Base-by-base conservation (phyloP, 345 rosid genomes). In the Gossypium arboreum region DNA sequence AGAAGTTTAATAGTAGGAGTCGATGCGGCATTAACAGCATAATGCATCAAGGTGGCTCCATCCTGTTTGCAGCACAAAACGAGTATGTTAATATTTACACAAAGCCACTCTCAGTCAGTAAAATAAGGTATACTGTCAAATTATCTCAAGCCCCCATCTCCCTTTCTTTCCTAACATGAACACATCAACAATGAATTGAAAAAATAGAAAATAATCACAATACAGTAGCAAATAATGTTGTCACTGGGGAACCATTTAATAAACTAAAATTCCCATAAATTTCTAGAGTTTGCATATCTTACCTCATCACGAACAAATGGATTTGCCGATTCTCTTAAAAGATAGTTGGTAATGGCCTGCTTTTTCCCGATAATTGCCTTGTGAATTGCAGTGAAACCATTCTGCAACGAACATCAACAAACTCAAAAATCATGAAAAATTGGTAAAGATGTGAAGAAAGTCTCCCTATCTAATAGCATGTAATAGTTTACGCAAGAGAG, bases 41-140 rank as follows among this genome's bases (percentile, higher is more conserved):
- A 89, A 85, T 94, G 99, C 87, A 94, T 77, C 83, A 92, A 87
- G 64, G 92, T 83, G 48, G 97, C 99, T 22, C 97, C 98, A 66
- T 93, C 96, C 99, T 95, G 81, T 65, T 52, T 39, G 56, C 76
- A 75, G 61, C 48, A 73, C 66, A 73, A 65, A 70, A 73, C 27
- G 67, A 4, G 65, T 68, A 79, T 7, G 58, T 73, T 69, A 69
- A 17, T 58, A 65, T 65, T 7, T 54, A n/a, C 64, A 20, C 13
- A 34, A 60, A 64, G 18, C 44, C 27, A 57, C 44, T 12, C n/a
- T 16, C 13, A 59, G 45, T 20, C n/a, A 12, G 60, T 51, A 69
- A 16, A 17, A 12, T 29, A 69, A 11, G 22, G 9, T 16, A 51
- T 16, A 27, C 52, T 3, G 9, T 10, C 60, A 29, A 9, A 51